A percentile compares a stretch with the other conserved stretches of the same genome.
Evolutionary conservation across 345 rosid genomes (phyloP).

Genomic region (Kandelia obovata): DNA sequence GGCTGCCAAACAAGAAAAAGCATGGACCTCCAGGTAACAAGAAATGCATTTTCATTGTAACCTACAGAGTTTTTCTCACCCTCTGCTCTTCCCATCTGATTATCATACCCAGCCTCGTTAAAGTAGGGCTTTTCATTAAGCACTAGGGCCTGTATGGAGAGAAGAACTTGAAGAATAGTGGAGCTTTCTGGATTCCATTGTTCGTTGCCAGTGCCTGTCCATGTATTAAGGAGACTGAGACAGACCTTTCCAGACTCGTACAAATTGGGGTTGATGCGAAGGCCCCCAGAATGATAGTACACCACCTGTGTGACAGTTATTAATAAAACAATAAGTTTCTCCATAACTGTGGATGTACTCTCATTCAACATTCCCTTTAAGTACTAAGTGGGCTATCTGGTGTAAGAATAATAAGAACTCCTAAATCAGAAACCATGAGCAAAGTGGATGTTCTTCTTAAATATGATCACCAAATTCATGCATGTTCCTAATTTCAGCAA

Average conservation of each 20-base stretch:
- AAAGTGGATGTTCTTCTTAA: background rate
- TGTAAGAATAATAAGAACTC: background rate
- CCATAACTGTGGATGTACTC: background rate
- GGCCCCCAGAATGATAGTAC: constrained; percentile 82
- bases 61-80: constrained; percentile 90
- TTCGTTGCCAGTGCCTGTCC: constrained; percentile 86
- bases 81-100: constrained; percentile 72
- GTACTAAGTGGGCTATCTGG: background rate
- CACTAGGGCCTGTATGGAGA: constrained; percentile 95
- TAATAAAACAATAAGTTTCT: constrained; percentile 1
- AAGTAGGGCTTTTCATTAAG: constrained; percentile 96
- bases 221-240: constrained; percentile 86
- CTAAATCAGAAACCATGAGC: background rate
- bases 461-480: background rate
- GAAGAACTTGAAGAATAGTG: constrained; percentile 82
- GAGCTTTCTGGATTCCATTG: constrained; percentile 83
- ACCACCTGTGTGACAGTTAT: constrained; percentile 49
- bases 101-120: constrained; percentile 92
- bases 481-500: too few relatives aligned
- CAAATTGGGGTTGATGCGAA: constrained; percentile 85
- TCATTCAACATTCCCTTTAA: background rate
- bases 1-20: constrained; percentile 61
- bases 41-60: constrained; percentile 83
- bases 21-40: constrained; percentile 85
- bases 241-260: constrained; percentile 91